Conservation (phyloP, 2,329 filamentous ascomycete genomes). For the Decorospora gaudefroyi region DNA sequence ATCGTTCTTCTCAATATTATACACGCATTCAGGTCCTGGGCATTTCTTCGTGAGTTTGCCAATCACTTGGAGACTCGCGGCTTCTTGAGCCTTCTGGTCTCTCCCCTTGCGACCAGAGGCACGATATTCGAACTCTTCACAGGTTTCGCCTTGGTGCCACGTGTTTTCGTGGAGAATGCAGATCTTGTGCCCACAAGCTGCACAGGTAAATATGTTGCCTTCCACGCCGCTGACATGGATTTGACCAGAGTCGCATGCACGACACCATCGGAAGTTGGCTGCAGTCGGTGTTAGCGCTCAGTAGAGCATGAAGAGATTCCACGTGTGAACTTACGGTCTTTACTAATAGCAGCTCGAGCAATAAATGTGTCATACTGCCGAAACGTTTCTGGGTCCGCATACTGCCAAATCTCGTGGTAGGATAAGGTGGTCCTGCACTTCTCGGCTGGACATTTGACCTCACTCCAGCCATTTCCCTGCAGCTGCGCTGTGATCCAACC, state of each 20-base stretch:
- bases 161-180: constrained; percentile 43
- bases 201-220: constrained; percentile 54
- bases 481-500: constrained; percentile 49
- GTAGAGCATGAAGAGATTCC: background rate
- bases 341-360: constrained; percentile 51
- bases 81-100: constrained; percentile 33
- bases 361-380: constrained; percentile 50
- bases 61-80: constrained; percentile 36
- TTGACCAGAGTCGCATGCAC: constrained; percentile 58
- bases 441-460: constrained; percentile 55
- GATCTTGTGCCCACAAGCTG: constrained; percentile 43
- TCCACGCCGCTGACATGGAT: constrained; percentile 55
- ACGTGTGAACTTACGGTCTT: constrained; percentile 32
- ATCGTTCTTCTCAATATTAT: constrained; percentile 49
- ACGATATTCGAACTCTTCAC: constrained; percentile 47
- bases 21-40: constrained; percentile 42
- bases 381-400: constrained; percentile 26
- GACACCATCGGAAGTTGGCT: constrained; percentile 61
- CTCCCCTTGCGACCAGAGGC: constrained; percentile 28
- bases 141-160: constrained; percentile 52
- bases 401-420: constrained; percentile 51
- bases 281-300: background rate
- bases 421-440: constrained; percentile 55
- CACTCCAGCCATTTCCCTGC: constrained; percentile 49
- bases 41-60: constrained; percentile 47